A percentile compares a stretch with the other conserved stretches of the same genome.
Conservation (phyloP, 352 stramenopile species). For the Phytophthora megakarya region DNA sequence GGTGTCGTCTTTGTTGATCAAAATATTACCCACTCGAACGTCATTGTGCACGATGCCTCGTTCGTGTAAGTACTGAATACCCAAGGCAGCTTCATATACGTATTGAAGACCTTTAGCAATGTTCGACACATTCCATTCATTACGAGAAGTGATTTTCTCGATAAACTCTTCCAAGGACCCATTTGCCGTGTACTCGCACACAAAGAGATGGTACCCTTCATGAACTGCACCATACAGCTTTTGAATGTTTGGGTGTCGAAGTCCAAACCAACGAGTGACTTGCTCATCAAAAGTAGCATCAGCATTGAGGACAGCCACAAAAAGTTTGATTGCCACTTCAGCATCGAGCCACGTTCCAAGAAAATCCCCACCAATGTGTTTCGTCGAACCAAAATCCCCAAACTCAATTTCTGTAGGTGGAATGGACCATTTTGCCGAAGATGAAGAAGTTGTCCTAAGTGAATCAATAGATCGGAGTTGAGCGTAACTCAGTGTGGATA, state of each 20-base stretch:
- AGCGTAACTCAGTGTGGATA: not conserved
- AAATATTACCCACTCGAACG: slow-evolving; percentile 3
- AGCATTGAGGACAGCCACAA: not conserved
- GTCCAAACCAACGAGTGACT: slow-evolving; percentile 11
- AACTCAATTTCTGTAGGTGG: slow-evolving; percentile 21
- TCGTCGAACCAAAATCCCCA: slow-evolving; percentile 3
- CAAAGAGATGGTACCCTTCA: slow-evolving; percentile 10
- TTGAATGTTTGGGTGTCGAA: slow-evolving; percentile 17
- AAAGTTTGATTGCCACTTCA: slow-evolving; percentile 13
- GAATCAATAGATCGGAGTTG: not conserved
- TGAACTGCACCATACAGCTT: slow-evolving; percentile 12
- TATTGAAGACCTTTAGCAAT: not conserved
- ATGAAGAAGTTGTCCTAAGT: not conserved
- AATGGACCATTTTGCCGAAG: slow-evolving; percentile 6
- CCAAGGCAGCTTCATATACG: slow-evolving; percentile 1
- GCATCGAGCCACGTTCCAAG: slow-evolving; percentile 16
- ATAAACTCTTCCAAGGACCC: slow-evolving; percentile 5
- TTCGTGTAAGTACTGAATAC: slow-evolving; percentile 9
- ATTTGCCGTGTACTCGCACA: slow-evolving; percentile 12
- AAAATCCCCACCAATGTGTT: slow-evolving; percentile 7
- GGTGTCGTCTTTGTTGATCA: slow-evolving; percentile 1
- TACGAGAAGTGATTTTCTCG: not conserved
- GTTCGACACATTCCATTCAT: not conserved
- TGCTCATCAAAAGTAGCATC: slow-evolving; percentile 1
- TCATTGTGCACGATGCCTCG: slow-evolving; percentile 1